Evolutionary conservation across 1,284 basidiomycete species (phyloP).

Genomic region (Phellopilus nigrolimitatus): DNA sequence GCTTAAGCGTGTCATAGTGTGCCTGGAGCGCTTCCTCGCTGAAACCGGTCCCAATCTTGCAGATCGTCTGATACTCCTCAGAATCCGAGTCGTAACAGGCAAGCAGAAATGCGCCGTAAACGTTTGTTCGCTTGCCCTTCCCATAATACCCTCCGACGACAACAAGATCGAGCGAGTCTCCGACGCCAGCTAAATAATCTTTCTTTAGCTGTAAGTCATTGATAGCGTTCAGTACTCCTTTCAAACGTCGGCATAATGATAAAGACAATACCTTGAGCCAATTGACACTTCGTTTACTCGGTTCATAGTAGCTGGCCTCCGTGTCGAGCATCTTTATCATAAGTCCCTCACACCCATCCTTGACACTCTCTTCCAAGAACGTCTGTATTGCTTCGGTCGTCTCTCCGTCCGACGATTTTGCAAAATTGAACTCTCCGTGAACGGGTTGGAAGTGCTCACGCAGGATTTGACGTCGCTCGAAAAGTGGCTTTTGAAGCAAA

Average conservation of each 20-base stretch:
- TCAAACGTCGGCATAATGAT: background rate
- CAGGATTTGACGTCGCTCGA: constrained; percentile 76
- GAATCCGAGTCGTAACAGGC: constrained; percentile 91
- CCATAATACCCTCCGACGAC: constrained; percentile 97
- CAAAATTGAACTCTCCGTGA: constrained; percentile 89
- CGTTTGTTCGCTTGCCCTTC: constrained; percentile 95
- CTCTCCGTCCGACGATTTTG: constrained; percentile 85
- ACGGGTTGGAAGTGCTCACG: constrained; percentile 79
- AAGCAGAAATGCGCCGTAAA: constrained; percentile 93
- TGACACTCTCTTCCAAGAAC: constrained; percentile 95
- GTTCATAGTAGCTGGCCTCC: constrained; percentile 91
- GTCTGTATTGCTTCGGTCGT: constrained; percentile 91
- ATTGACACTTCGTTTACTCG: constrained; percentile 90
- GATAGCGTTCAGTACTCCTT: background rate
- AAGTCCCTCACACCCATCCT: constrained; percentile 96
- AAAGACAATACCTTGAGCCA: constrained; percentile 83
- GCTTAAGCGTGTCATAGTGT: constrained; percentile 82
- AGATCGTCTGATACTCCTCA: constrained; percentile 93
- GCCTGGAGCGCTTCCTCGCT: constrained; percentile 83
- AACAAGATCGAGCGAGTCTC: constrained; percentile 95
- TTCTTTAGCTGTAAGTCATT: constrained; percentile 76
- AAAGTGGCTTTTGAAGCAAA: constrained; percentile 58
- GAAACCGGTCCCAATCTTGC: constrained; percentile 99
- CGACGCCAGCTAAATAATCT: constrained; percentile 95
- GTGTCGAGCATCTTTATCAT: constrained; percentile 99